phyloP scores from a whole-genome alignment of 140 eudicot species.

The Senecio squalidus region DNA sequence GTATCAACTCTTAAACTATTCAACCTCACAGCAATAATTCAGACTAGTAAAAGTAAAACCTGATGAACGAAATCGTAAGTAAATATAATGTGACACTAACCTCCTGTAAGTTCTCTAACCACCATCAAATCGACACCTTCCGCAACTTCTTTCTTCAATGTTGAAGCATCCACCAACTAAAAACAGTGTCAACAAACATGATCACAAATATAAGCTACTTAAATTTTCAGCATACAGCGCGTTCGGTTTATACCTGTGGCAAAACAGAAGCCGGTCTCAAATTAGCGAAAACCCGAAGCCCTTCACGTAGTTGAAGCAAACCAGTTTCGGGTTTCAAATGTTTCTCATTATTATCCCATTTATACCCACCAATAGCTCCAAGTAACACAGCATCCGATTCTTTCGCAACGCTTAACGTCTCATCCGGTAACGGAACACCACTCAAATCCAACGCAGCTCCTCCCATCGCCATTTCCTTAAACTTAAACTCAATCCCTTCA shows the following conservation, averaged over 20 bases:
- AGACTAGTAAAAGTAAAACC: too few relatives aligned
- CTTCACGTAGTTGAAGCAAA: conserved; percentile 90
- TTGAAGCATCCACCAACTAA: conserved; percentile 89
- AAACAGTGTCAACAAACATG: background rate
- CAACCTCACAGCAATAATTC: too few relatives aligned
- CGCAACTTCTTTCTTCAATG: conserved; percentile 88
- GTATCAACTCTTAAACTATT: too few relatives aligned
- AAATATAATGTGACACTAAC: too few relatives aligned
- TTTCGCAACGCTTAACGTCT: conserved; percentile 63
- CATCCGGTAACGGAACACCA: conserved; percentile 88
- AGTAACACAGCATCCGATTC: conserved; percentile 87
- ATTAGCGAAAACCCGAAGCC: conserved; percentile 89
- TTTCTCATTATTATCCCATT: conserved; percentile 87
- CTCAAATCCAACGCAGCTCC: conserved; percentile 84
- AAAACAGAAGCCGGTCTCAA: conserved; percentile 90
- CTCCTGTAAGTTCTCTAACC: conserved; percentile 97
- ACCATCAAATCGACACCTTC: conserved; percentile 99
- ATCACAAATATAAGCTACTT: too few relatives aligned
- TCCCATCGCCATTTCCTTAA: conserved; percentile 79
- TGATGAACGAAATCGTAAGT: too few relatives aligned
- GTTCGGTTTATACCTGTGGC: conserved; percentile 99
- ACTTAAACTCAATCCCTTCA: conserved; percentile 63
- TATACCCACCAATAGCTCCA: conserved; percentile 95
- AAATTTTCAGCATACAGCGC: too few relatives aligned
- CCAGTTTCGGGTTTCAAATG: conserved; percentile 95